Percentiles rank a stretch among this genome's conserved stretches.
phyloP scores from a whole-genome alignment of 108 stramenopile species.

The Fistulifera pelliculosa region DNA sequence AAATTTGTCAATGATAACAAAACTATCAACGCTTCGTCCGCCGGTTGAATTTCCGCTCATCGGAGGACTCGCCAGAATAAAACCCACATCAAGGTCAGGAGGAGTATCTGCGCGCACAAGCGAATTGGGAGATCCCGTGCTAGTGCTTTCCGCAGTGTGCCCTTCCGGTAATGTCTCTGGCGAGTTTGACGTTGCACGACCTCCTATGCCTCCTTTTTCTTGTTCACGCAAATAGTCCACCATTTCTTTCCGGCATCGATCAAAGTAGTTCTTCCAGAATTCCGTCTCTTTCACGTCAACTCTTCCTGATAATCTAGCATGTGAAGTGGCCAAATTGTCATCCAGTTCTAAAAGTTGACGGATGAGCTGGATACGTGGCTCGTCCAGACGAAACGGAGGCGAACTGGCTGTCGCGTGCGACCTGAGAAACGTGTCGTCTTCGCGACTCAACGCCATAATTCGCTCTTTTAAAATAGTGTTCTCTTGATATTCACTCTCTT shows the following conservation, averaged over 20 bases:
- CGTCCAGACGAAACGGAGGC: conserved; percentile 20
- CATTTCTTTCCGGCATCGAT: conserved; percentile 2
- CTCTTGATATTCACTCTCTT: conserved; percentile 13
- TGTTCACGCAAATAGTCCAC: not conserved
- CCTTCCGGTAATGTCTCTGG: too few relatives aligned
- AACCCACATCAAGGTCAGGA: too few relatives aligned
- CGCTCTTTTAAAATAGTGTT: conserved; percentile 20
- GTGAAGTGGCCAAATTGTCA: conserved; percentile 26
- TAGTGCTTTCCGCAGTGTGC: too few relatives aligned
- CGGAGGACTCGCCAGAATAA: conserved; percentile 22
- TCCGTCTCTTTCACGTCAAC: conserved; percentile 20
- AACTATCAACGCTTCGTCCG: not conserved
- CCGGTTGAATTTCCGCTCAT: conserved; percentile 19
- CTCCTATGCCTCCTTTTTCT: too few relatives aligned
- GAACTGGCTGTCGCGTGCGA: too few relatives aligned
- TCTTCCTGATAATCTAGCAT: conserved; percentile 26
- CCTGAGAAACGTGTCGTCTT: conserved; percentile 19
- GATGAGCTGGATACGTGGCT: conserved; percentile 31
- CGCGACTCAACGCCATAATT: conserved; percentile 20
- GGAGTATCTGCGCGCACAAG: not conserved
- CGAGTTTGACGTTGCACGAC: too few relatives aligned
- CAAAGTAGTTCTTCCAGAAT: conserved; percentile 59
- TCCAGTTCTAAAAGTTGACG: conserved; percentile 36
- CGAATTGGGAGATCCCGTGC: not conserved
- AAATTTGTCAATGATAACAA: not conserved